Conservation (phyloP, 495 filamentous ascomycete species). For the Tetracladium setigerum region DNA sequence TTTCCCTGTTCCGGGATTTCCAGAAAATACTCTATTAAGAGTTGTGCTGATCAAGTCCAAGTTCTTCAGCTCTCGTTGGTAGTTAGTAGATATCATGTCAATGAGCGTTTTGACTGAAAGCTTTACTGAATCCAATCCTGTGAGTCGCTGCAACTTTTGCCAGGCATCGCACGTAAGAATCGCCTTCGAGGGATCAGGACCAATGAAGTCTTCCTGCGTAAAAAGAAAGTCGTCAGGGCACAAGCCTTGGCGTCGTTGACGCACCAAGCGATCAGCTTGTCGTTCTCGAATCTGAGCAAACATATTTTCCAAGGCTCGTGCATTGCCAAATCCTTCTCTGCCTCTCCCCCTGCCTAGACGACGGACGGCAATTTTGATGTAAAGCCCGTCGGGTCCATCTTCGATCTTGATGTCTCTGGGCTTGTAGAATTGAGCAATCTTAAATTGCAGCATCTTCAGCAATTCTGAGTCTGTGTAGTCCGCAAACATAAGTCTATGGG, state of each 20-base stretch:
- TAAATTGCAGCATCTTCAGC: conserved; percentile 37
- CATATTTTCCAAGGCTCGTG: conserved; percentile 56
- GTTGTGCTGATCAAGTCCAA: conserved; percentile 45
- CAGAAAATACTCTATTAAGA: conserved; percentile 66
- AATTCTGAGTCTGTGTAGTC: conserved; percentile 67
- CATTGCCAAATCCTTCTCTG: conserved; percentile 65
- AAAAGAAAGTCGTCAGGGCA: conserved; percentile 43
- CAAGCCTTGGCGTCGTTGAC: conserved; percentile 24
- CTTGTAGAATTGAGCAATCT: conserved; percentile 9
- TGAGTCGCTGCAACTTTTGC: conserved; percentile 50
- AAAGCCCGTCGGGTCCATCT: conserved; percentile 52
- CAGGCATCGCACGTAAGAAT: conserved; percentile 46
- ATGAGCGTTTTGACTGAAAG: conserved; percentile 47
- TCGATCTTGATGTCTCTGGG: conserved; percentile 47
- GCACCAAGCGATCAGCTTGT: conserved; percentile 48
- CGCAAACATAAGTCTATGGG: conserved; percentile 53
- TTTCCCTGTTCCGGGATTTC: conserved; percentile 68
- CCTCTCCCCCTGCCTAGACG: conserved; percentile 56
- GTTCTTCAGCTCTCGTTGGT: conserved; percentile 53
- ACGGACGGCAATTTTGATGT: conserved; percentile 53
- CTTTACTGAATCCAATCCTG: conserved; percentile 57
- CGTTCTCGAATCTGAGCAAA: conserved; percentile 44
- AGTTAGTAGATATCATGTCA: conserved; percentile 53
- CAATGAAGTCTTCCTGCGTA: conserved; percentile 52
- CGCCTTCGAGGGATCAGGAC: conserved; percentile 51